A percentile compares a stretch with the other conserved stretches of the same genome.
Evolutionary conservation across 1,284 basidiomycete genomes (phyloP).

Genomic region (Schizophyllum amplum): DNA sequence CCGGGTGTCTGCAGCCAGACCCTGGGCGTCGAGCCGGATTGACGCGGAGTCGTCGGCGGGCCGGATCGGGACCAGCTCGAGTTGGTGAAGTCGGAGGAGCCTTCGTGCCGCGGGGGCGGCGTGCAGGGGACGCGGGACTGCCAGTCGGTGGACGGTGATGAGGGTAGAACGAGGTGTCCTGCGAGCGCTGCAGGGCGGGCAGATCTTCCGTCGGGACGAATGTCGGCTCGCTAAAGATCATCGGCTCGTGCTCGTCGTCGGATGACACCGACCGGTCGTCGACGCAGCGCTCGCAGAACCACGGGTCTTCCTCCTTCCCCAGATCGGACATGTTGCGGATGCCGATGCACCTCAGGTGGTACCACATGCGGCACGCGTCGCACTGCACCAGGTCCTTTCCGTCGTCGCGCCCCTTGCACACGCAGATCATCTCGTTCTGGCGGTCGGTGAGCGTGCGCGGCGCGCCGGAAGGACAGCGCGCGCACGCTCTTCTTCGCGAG

Average conservation of each 20-base stretch:
- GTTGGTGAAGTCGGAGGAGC: slow-evolving; percentile 23
- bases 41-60: not conserved
- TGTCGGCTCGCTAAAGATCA: slow-evolving; percentile 41
- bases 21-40: slow-evolving; percentile 7
- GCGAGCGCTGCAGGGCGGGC: slow-evolving; percentile 25
- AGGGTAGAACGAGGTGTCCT: slow-evolving; percentile 47
- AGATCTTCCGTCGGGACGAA: slow-evolving; percentile 55
- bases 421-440: slow-evolving; percentile 42
- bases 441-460: slow-evolving; percentile 9
- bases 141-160: slow-evolving; percentile 25
- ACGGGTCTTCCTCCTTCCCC: slow-evolving; percentile 67
- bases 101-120: slow-evolving; percentile 12
- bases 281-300: slow-evolving; percentile 57
- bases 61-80: slow-evolving; percentile 33
- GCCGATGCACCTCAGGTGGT: slow-evolving; percentile 68
- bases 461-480: slow-evolving; percentile 41
- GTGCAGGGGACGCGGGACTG: slow-evolving; percentile 44
- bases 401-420: slow-evolving; percentile 59
- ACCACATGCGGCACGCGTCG: slow-evolving; percentile 68
- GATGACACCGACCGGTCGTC: slow-evolving; percentile 29
- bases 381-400: slow-evolving; percentile 66
- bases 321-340: slow-evolving; percentile 51
- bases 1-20: slow-evolving; percentile 12
- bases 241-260: slow-evolving; percentile 22
- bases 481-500: slow-evolving; percentile 61